Base-by-base conservation (phyloP, 306 rosid species). In the Fragaria vesca region DNA sequence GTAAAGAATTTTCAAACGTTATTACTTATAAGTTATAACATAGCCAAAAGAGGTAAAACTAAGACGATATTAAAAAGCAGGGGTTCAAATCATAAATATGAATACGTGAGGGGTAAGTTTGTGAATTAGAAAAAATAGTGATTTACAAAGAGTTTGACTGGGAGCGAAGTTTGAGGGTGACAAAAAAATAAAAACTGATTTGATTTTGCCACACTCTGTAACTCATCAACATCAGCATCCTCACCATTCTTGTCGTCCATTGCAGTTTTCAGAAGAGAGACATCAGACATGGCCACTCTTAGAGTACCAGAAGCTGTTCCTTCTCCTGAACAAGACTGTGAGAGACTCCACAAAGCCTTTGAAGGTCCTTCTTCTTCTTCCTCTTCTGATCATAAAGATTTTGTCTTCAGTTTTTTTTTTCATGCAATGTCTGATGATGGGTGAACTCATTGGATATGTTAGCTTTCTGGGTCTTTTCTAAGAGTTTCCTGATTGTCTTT, bases 261-360 rank as follows among this genome's bases (percentile, higher is more conserved):
- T 46, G 18, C 84, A 32, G 52, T 66, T 47, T 47, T n/a, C 63
- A 74, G 57, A n/a, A 20, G 54, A 52, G 18, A 55, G 28, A 71
- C 30, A 43, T 1, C 69, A 4, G 21, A 61, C 80, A 89, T 90
- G 99, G 89, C 83, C 40, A 81, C 90, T 8, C 65, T 96, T 83
- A 96, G 83, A 81, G 84, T 91, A 20, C 97, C 99, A 21, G 88
- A 83, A 70, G 3, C 75, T 83, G 87, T 82, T 85, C 98, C 97
- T 83, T 83, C 98, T 83, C 90, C 99, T 1, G 81, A 79, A 38
- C 76, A 88, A 6, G 99, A 96, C 76, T 73, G 86, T 74, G 85
- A 87, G 72, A 82, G 87, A 43, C 97, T 96, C 67, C 81, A 89
- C 73, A 85, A 83, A 20, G 89, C 99, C 74, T 84, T 91, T 72